phyloP scores from a whole-genome alignment of 2,329 filamentous ascomycete species.

The Monilinia laxa region DNA sequence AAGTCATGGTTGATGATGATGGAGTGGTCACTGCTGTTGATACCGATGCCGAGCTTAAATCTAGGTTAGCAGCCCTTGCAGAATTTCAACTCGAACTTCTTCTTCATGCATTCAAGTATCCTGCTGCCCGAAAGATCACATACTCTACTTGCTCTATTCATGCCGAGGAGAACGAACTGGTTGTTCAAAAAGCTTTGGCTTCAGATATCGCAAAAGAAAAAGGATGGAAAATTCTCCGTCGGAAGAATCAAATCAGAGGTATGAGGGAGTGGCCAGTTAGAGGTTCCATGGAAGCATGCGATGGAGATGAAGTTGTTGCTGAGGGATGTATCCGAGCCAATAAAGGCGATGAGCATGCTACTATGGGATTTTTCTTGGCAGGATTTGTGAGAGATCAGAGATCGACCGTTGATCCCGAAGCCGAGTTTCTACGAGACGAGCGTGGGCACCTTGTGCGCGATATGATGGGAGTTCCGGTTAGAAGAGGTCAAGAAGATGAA shows the following conservation, averaged over 20 bases:
- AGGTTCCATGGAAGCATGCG: conserved; percentile 50
- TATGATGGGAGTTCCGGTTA: conserved; percentile 43
- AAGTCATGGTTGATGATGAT: conserved; percentile 54
- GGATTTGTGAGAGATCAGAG: conserved; percentile 63
- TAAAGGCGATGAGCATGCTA: conserved; percentile 76
- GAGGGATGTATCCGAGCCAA: conserved; percentile 80
- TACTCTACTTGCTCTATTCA: conserved; percentile 95
- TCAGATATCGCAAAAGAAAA: conserved; percentile 63
- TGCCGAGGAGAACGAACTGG: conserved; percentile 81
- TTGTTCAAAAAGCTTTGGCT: conserved; percentile 69
- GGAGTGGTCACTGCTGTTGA: conserved; percentile 52
- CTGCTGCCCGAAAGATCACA: conserved; percentile 70
- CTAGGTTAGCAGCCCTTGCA: conserved; percentile 71
- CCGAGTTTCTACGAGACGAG: conserved; percentile 47
- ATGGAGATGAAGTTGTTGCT: conserved; percentile 54
- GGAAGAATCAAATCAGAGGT: conserved; percentile 72
- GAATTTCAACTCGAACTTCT: conserved; percentile 80
- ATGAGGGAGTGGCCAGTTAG: conserved; percentile 73
- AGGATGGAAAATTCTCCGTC: conserved; percentile 75
- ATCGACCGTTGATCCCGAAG: conserved; percentile 19
- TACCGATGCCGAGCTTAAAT: conserved; percentile 56
- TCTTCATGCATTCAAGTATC: conserved; percentile 80
- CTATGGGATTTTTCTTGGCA: conserved; percentile 96
- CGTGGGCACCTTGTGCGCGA: conserved; percentile 53
- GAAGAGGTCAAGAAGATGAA: conserved; percentile 34